Evolutionary conservation across 352 stramenopile species (phyloP), one percentile per base, ranked within the genome.

Genomic region (Phytopythium oedochilum): DNA sequence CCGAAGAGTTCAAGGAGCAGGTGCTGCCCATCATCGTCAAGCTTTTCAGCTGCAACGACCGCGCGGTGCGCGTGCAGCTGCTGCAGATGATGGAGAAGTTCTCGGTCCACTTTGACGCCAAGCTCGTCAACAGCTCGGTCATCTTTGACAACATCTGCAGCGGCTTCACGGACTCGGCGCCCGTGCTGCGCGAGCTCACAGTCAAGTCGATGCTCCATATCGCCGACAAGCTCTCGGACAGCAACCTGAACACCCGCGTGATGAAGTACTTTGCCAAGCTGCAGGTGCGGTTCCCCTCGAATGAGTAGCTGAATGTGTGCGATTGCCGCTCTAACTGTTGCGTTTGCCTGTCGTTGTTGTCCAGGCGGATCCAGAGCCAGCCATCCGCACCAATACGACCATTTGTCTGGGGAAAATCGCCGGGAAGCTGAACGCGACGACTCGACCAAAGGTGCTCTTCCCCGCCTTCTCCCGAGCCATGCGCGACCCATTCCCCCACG

Each of bases 211-310:
- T 97, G 84, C 71, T 97, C 11, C 85, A 95, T 45, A 91, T 97
- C 31, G 90, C 87, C 17, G 84, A 95, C 59, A 95, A 96, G 42
- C 73, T 97, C 22, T 90, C 83, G 32, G 86, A 96, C 57, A 78
- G 73, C 39, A 97, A 97, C 53, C 60, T 97, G 31, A 97, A 97
- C 64, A 93, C 85, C 34, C 89, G 89, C 18, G 83, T 97, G 43
- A 94, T 97, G 75, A 95, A 96, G 57, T 92, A 96, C 53, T 95
- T 97, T 62, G 83, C 89, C 22, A 96, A 95, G 58, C 67, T 96
- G 3, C 86, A 96, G 83, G 83, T 96, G 34, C 22, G 63, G 58
- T 22, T 17, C 18, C 5, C 3, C 35, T n/a, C 17, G n/a, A n/a
- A n/a, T n/a, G n/a, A n/a, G n/a, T n/a, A n/a, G n/a, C n/a, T n/a